These are phyloP conservation scores for Xylogone sp. DNA, from an alignment of 2,329 filamentous ascomycete genomes.

Conservation along the genomic window DNA sequence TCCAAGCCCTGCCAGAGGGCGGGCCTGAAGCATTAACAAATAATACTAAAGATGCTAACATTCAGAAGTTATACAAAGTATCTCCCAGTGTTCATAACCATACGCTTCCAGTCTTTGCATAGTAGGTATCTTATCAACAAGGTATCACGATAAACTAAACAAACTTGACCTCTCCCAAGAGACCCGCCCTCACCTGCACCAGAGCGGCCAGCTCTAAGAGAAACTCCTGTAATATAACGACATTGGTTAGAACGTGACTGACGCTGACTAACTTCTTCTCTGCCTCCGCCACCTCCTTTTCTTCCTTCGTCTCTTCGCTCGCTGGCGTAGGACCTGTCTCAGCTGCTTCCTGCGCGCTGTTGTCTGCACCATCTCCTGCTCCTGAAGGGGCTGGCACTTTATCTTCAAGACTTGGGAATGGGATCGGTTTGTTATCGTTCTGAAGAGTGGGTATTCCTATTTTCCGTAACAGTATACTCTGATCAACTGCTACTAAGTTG, in stretches of 20 bases:
- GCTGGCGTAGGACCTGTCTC: slow-evolving; percentile 16
- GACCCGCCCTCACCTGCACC: slow-evolving; percentile 67
- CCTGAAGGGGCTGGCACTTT: slow-evolving; percentile 33
- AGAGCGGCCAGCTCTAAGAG: slow-evolving; percentile 72
- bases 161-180: slow-evolving; percentile 75
- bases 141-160: slow-evolving; percentile 23
- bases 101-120: background rate
- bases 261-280: slow-evolving; percentile 52
- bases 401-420: slow-evolving; percentile 35
- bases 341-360: slow-evolving; percentile 5
- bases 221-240: slow-evolving; percentile 76
- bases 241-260: slow-evolving; percentile 76
- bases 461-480: slow-evolving; percentile 53
- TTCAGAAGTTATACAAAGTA: background rate
- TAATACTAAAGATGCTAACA: background rate
- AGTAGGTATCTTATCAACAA: background rate
- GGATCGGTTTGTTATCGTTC: slow-evolving; percentile 38
- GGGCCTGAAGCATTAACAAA: no score
- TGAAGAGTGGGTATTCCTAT: slow-evolving; percentile 43
- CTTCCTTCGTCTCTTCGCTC: slow-evolving; percentile 22
- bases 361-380: slow-evolving; percentile 15
- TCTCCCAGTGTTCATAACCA: background rate
- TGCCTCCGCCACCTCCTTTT: slow-evolving; percentile 18
- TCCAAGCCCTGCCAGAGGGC: no score
- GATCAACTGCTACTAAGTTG: slow-evolving; percentile 61